phyloP scores from a whole-genome alignment of 1,284 basidiomycete species.

The Cryptococcus amylolentus region DNA sequence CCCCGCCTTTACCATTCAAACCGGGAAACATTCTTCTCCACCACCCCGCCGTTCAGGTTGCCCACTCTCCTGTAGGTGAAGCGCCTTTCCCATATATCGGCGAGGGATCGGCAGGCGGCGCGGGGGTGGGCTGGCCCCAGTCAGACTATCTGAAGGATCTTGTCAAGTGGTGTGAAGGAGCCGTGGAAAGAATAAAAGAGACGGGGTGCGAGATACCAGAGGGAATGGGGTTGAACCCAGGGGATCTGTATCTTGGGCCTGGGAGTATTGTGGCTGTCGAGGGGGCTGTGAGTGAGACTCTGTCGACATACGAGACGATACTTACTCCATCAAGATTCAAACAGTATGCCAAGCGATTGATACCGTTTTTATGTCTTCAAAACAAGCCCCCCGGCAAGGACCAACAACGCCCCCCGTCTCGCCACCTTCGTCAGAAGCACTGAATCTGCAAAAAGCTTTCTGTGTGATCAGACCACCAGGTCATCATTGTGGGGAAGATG shows the following conservation, averaged over 20 bases:
- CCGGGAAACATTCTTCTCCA: constrained; percentile 41
- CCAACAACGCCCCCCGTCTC: constrained; percentile 24
- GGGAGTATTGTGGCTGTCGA: constrained; percentile 55
- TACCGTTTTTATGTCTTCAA: constrained; percentile 28
- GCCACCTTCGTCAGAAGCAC: neutral
- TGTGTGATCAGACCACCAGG: constrained; percentile 83
- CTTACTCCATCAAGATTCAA: constrained; percentile 53
- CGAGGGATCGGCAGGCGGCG: neutral
- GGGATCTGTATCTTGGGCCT: constrained; percentile 65
- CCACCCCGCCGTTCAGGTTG: constrained; percentile 43
- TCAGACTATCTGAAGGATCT: constrained; percentile 43
- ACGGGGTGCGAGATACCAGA: constrained; percentile 75
- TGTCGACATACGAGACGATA: no score
- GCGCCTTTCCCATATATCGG: constrained; percentile 36
- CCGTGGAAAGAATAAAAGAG: constrained; percentile 61
- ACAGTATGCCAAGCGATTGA: constrained; percentile 85
- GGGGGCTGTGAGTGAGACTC: constrained; percentile 34
- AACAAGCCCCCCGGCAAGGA: constrained; percentile 34
- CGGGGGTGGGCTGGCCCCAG: constrained; percentile 10
- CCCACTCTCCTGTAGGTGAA: constrained; percentile 39
- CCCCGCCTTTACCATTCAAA: constrained; percentile 18
- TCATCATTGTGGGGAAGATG: constrained; percentile 84
- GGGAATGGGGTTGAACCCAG: constrained; percentile 62
- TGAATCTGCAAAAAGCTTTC: constrained; percentile 59
- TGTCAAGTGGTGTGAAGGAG: constrained; percentile 60